Evolutionary conservation across 768 basidiomycete genomes (phyloP).

Genomic region (Naematelia encephala): DNA sequence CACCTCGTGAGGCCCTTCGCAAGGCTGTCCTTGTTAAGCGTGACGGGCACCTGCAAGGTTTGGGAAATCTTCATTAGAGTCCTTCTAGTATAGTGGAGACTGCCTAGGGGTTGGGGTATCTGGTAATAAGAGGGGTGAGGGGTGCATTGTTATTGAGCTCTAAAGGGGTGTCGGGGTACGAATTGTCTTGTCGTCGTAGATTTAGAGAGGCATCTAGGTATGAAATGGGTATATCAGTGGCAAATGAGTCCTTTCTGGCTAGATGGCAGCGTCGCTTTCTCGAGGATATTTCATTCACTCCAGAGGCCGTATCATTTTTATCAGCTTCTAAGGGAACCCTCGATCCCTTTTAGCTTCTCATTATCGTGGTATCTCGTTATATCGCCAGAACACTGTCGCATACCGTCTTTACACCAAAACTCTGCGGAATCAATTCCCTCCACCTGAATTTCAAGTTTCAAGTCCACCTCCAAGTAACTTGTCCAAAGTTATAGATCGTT

Average conservation of each 20-base stretch:
- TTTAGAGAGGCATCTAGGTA: background rate
- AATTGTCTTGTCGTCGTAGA: background rate
- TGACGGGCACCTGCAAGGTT: slow-evolving; percentile 40
- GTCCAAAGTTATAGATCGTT: no score
- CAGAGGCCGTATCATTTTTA: no score
- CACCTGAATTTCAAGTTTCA: background rate
- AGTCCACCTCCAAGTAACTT: background rate
- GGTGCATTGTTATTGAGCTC: no score
- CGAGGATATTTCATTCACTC: background rate
- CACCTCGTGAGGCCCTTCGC: slow-evolving; percentile 24
- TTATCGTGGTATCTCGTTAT: no score
- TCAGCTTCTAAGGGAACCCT: no score
- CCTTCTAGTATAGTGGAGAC: background rate
- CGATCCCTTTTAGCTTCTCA: no score
- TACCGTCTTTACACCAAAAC: no score
- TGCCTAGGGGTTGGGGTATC: no score
- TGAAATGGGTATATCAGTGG: background rate
- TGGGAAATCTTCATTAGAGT: background rate
- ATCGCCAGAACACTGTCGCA: no score
- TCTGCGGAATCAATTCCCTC: background rate
- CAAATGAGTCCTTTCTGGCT: background rate
- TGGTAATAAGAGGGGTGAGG: no score
- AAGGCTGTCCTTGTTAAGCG: slow-evolving; percentile 5
- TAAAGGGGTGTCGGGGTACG: no score
- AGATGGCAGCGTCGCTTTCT: background rate